These are phyloP conservation scores for Leavenworthia alabamica DNA, from an alignment of 345 rosid species.

Conservation along the genomic window DNA sequence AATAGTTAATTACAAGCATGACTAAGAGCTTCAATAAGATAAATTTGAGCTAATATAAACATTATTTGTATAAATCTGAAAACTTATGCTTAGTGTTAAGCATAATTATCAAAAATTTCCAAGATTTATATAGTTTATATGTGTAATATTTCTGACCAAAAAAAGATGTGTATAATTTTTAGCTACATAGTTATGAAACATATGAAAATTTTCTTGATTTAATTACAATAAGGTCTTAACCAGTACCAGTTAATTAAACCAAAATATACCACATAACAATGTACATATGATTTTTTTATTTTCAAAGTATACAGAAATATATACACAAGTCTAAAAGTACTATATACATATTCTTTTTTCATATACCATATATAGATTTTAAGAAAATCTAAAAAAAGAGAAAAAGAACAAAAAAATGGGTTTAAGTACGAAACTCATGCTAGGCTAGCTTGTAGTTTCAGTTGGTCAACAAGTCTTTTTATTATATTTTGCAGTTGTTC, in stretches of 20 bases:
- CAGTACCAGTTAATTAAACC: background rate
- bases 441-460: constrained; percentile 23
- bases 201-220: background rate
- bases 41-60: background rate
- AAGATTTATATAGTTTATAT: background rate
- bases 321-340: background rate
- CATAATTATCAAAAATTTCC: background rate
- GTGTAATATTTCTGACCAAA: background rate
- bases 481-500: background rate
- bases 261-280: background rate
- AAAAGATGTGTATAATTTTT: too few relatives aligned
- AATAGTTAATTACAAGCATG: background rate
- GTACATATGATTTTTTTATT: background rate
- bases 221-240: background rate
- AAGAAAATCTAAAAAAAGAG: constrained; percentile 7
- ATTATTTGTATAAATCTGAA: background rate
- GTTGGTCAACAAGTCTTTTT: constrained; percentile 29
- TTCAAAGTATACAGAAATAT: constrained; percentile 3
- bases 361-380: constrained; percentile 6
- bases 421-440: constrained; percentile 20
- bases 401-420: constrained; percentile 9
- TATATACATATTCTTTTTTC: background rate
- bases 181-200: background rate
- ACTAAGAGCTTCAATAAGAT: background rate
- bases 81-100: background rate